A percentile compares a stretch with the other conserved stretches of the same genome.
These are phyloP conservation scores for Lasiodiplodia gonubiensis DNA, from an alignment of 2,329 filamentous ascomycete genomes.

Conservation along the genomic window DNA sequence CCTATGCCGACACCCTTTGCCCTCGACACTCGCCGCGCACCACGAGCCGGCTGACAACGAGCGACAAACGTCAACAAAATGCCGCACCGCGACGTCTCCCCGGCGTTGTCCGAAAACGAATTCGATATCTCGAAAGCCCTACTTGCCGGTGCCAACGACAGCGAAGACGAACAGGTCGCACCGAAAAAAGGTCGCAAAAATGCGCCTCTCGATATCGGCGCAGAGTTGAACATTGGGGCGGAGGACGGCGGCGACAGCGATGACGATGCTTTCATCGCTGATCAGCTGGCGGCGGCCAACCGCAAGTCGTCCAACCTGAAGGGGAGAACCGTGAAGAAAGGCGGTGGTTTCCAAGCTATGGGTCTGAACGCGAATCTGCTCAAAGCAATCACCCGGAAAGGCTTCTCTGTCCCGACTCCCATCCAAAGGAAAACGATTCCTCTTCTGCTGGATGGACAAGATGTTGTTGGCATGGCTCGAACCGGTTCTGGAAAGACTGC, in stretches of 20 bases:
- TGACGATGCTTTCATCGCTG: constrained; percentile 90
- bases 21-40: constrained; percentile 21
- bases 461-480: constrained; percentile 98
- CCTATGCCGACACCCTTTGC: constrained; percentile 7
- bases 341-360: constrained; percentile 97
- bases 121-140: constrained; percentile 86
- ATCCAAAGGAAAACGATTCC: constrained; percentile 98
- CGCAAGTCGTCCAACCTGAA: constrained; percentile 82
- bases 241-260: constrained; percentile 63
- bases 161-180: constrained; percentile 46
- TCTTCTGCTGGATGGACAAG: constrained; percentile 83
- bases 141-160: constrained; percentile 64
- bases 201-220: constrained; percentile 36
- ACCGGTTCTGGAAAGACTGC: constrained; percentile 99
- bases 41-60: constrained; percentile 21
- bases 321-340: constrained; percentile 87
- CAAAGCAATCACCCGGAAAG: constrained; percentile 90
- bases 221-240: constrained; percentile 48
- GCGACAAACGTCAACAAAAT: constrained; percentile 53
- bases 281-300: constrained; percentile 84
- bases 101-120: constrained; percentile 84
- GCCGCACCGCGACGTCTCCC: constrained; percentile 76
- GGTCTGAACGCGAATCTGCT: constrained; percentile 81
- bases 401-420: constrained; percentile 93
- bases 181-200: constrained; percentile 19